Conservation (phyloP, 108 stramenopile species). For the Asterionellopsis glacialis region DNA sequence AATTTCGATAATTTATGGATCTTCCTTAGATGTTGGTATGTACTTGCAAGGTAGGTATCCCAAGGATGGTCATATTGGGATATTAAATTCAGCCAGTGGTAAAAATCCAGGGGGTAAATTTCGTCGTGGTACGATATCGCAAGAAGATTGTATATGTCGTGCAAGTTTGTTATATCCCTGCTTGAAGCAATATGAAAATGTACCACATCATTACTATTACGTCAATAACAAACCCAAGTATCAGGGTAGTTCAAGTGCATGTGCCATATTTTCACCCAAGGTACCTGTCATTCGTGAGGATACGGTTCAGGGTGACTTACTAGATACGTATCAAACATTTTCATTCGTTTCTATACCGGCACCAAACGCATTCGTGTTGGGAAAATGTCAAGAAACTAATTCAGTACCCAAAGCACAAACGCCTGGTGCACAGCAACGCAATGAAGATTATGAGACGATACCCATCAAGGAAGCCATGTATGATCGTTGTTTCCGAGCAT, state of each 20-base stretch:
- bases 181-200: constrained; percentile 11
- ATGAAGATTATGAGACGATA: neutral
- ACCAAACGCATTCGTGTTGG: constrained; percentile 44
- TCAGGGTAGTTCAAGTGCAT: constrained; percentile 1
- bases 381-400: constrained; percentile 8
- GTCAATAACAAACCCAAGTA: constrained; percentile 33
- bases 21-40: constrained; percentile 7
- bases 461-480: constrained; percentile 3
- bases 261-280: constrained; percentile 16
- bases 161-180: constrained; percentile 46
- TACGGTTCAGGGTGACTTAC: constrained; percentile 27
- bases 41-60: neutral
- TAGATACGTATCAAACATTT: constrained; percentile 27
- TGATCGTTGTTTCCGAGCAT: constrained; percentile 11
- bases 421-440: neutral
- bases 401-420: constrained; percentile 8
- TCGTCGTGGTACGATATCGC: constrained; percentile 36
- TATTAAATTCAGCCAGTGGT: constrained; percentile 38
- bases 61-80: constrained; percentile 16
- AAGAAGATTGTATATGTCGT: constrained; percentile 47
- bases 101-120: constrained; percentile 45
- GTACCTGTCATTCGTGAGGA: constrained; percentile 51
- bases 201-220: constrained; percentile 4
- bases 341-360: constrained; percentile 32
- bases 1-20: constrained; percentile 4